These are phyloP conservation scores for Desmodesmus armatus DNA, from an alignment of 139 green algal species.

Conservation along the genomic window DNA sequence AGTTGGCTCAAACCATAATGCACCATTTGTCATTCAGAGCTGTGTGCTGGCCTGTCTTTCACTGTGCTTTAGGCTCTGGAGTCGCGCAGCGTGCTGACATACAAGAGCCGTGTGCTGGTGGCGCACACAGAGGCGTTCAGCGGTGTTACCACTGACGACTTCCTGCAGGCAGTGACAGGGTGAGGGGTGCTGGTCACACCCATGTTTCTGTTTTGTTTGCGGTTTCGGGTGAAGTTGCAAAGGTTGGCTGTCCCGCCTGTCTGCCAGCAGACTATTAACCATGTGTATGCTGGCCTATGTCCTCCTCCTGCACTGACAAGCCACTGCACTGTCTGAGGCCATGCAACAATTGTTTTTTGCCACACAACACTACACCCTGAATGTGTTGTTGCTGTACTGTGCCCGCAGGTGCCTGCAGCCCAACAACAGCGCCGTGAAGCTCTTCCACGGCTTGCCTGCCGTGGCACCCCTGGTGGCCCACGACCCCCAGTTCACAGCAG, in stretches of 20 bases:
- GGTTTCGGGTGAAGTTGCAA: background rate
- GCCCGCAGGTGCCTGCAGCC: background rate
- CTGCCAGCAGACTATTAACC: no score
- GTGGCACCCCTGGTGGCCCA: background rate
- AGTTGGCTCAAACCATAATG: no score
- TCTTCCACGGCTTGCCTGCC: background rate
- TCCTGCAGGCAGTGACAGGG: constrained; percentile 19
- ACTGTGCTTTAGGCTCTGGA: constrained; percentile 11
- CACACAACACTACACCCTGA: background rate
- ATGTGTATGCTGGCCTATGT: background rate
- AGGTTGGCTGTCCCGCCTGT: no score
- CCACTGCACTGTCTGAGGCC: no score
- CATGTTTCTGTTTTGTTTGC: background rate
- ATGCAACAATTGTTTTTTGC: background rate
- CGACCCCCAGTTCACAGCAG: background rate
- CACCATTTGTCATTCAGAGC: no score
- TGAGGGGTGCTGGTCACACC: background rate
- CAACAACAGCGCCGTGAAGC: background rate
- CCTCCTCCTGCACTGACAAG: background rate
- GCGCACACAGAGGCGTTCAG: background rate
- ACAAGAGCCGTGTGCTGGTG: constrained; percentile 22
- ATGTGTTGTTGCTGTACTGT: background rate
- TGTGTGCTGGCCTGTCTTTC: background rate
- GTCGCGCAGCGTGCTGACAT: background rate
- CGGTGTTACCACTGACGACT: constrained; percentile 1